Base-by-base conservation (phyloP, 345 rosid genomes). In the Capsella bursapastoris region DNA sequence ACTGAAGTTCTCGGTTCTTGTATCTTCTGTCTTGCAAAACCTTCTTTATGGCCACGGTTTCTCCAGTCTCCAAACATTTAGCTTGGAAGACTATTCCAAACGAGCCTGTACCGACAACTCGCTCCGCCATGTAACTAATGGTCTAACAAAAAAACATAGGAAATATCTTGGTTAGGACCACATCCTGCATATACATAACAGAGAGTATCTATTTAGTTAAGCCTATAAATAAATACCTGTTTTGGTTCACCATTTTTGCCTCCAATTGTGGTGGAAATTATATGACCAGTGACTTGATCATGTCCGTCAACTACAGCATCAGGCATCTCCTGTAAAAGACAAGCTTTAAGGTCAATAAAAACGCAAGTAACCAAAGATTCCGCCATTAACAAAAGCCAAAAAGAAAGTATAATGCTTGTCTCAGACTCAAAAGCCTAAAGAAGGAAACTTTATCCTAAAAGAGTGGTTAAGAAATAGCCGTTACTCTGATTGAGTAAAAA, bases 221-320 rank as follows among this genome's bases (percentile, higher is more conserved):
- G 11, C 5, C 3, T 41, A 1, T 27, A 9, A 7, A 35, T 79
- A 22, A 22, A 88, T 34, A 34, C 97, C 86, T 85, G 95, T 59
- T 91, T 91, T 3, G 97, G 97, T 71, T 91, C 97, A 55, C 97
- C 97, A 74, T 89, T 89, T 84, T 91, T 89, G 9, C 97, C 97
- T 34, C 97, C 97, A 31, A 91, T 89, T 4, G 97, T 91, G 32
- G 97, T 91, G 51, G 97, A 89, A 63, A 91, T 91, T 8, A 91
- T 91, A 63, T 91, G 97, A 37, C 97, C 97, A 4, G 97, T 91
- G 37, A 91, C 95, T 7, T 86, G 89, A 70, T 88, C 95, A 65
- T 86, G 90, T 18, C 83, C 87, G 50, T 88, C 86, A 68, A 83
- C 88, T 40, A 84, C 93, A 63, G 88, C 82, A 11, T 89, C 89